A percentile compares a stretch with the other conserved stretches of the same genome.
phyloP scores from a whole-genome alignment of 257 asterid species.

The Solanum pennellii region DNA sequence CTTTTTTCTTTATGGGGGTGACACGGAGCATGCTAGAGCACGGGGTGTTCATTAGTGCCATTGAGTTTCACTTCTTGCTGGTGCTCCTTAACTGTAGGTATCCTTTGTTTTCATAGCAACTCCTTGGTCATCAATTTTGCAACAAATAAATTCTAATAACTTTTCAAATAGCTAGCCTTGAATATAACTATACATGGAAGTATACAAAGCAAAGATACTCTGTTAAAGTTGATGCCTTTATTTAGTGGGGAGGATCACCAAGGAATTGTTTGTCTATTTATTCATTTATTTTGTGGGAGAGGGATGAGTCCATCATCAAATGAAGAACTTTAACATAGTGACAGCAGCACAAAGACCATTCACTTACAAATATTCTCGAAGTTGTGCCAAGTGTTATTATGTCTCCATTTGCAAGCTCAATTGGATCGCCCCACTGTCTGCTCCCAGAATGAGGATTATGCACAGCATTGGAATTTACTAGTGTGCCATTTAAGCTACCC shows the following conservation, averaged over 20 bases:
- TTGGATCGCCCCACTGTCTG: constrained; percentile 72
- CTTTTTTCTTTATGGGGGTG: background rate
- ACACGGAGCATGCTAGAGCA: background rate
- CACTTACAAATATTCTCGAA: constrained; percentile 55
- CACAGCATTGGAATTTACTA: constrained; percentile 52
- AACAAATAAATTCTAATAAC: background rate
- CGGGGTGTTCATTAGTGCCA: background rate
- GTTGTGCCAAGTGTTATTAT: constrained; percentile 71
- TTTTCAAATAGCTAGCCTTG: background rate
- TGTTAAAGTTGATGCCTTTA: background rate
- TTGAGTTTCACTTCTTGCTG: background rate
- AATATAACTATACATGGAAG: background rate
- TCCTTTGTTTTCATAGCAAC: background rate
- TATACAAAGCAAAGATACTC: background rate
- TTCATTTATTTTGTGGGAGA: background rate
- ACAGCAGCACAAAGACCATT: background rate
- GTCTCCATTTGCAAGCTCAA: constrained; percentile 67
- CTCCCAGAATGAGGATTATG: constrained; percentile 50
- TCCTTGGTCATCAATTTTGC: background rate
- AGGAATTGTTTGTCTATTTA: background rate
- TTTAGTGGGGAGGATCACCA: background rate
- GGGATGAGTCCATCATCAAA: background rate
- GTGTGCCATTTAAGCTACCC: constrained; percentile 95
- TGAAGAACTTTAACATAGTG: background rate
- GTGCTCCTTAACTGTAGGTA: background rate